Evolutionary conservation across 768 basidiomycete genomes (phyloP).

Genomic region (Paxillus rubicundulus): DNA sequence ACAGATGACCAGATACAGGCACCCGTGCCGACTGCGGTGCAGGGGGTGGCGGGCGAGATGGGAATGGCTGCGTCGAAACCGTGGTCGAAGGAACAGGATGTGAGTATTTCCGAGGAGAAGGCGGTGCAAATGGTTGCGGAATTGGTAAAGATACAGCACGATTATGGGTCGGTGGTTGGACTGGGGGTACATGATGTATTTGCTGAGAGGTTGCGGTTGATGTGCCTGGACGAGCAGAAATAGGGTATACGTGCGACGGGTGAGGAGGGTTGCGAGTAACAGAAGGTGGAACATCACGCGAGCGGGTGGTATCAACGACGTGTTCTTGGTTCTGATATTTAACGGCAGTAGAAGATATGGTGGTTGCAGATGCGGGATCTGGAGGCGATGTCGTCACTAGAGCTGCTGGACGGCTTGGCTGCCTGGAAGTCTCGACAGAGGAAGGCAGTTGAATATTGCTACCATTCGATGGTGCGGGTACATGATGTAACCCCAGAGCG

Average conservation of each 20-base stretch:
- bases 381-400: slow-evolving; percentile 11
- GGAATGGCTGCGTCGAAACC: slow-evolving; percentile 30
- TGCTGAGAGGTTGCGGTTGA: slow-evolving; percentile 20
- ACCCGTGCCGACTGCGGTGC: slow-evolving; percentile 24
- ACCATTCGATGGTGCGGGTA: slow-evolving; percentile 1
- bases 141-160: slow-evolving; percentile 38
- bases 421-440: slow-evolving; percentile 17
- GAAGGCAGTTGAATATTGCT: slow-evolving; percentile 10
- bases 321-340: slow-evolving; percentile 24
- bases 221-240: slow-evolving; percentile 19
- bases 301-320: slow-evolving; percentile 17
- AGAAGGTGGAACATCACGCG: slow-evolving; percentile 20
- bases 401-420: slow-evolving; percentile 16
- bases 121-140: slow-evolving; percentile 19
- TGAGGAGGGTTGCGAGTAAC: slow-evolving; percentile 15
- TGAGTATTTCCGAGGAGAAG: slow-evolving; percentile 28
- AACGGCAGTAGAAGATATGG: slow-evolving; percentile 9
- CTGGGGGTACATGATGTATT: slow-evolving; percentile 18
- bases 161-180: slow-evolving; percentile 29
- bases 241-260: slow-evolving; percentile 22
- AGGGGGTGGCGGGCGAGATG: slow-evolving; percentile 16
- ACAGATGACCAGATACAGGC: slow-evolving; percentile 30
- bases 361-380: slow-evolving; percentile 9
- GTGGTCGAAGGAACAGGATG: slow-evolving; percentile 26
- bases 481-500: slow-evolving; percentile 8